phyloP scores from a whole-genome alignment of 202 grass and related monocot genomes.

The Panicum virgatum region DNA sequence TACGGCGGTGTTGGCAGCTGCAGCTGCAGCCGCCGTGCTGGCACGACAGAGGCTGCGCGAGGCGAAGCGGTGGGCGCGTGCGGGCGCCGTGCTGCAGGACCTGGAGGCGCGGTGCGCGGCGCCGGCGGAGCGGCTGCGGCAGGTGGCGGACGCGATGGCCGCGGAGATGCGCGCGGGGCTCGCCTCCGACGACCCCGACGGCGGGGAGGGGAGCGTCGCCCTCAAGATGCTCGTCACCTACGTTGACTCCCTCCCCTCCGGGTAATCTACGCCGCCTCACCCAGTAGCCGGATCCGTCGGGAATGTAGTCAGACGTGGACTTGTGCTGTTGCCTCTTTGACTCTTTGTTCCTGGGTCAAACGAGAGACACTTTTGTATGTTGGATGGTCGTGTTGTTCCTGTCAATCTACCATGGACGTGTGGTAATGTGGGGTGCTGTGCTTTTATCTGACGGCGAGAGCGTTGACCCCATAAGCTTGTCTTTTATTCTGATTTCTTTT shows the following conservation, averaged over 20 bases:
- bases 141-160: conserved; percentile 71
- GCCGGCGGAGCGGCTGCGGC: conserved; percentile 54
- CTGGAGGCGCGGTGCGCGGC: conserved; percentile 51
- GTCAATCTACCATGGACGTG: neutral
- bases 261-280: conserved; percentile 39
- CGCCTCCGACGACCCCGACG: conserved; percentile 49
- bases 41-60: conserved; percentile 46
- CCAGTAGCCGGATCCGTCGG: neutral
- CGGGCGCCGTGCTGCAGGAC: conserved; percentile 46
- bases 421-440: neutral
- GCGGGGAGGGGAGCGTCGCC: conserved; percentile 33
- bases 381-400: neutral
- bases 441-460: neutral
- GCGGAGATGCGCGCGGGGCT: conserved; percentile 78
- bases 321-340: neutral
- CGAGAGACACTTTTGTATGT: neutral
- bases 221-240: conserved; percentile 92
- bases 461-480: neutral
- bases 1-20: conserved; percentile 25
- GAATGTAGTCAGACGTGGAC: neutral
- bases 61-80: conserved; percentile 43
- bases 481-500: neutral
- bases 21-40: conserved; percentile 43
- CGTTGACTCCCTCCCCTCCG: conserved; percentile 73
- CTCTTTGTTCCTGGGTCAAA: neutral